These are phyloP conservation scores for Sclerotinia minor DNA, from an alignment of 2,329 filamentous ascomycete species.

Conservation along the genomic window DNA sequence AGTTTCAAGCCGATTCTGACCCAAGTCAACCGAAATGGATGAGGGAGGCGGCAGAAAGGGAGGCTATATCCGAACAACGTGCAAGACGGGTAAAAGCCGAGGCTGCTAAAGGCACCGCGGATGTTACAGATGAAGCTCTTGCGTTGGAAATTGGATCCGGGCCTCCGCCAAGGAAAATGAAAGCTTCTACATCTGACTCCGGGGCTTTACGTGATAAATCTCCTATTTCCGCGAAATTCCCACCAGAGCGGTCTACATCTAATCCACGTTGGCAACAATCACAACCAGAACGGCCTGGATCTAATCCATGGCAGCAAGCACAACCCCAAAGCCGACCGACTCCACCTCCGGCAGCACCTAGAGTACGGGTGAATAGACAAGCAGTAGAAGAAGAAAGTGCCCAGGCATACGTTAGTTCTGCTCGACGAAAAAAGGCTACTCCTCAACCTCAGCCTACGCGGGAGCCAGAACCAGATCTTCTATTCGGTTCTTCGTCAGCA, in stretches of 20 bases:
- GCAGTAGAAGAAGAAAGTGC: constrained; percentile 76
- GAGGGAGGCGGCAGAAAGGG: constrained; percentile 53
- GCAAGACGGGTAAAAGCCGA: constrained; percentile 30
- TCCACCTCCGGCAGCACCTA: constrained; percentile 48
- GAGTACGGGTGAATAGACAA: constrained; percentile 67
- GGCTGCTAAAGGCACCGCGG: constrained; percentile 31
- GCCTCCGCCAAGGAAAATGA: constrained; percentile 49
- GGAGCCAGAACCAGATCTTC: constrained; percentile 60
- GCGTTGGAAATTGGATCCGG: constrained; percentile 70
- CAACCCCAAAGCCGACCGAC: constrained; percentile 30
- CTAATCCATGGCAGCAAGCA: constrained; percentile 60
- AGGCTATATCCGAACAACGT: constrained; percentile 41
- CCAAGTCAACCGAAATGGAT: constrained; percentile 92
- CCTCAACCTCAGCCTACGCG: constrained; percentile 41
- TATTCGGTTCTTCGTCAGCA: constrained; percentile 51
- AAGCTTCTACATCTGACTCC: constrained; percentile 34
- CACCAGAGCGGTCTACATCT: constrained; percentile 47
- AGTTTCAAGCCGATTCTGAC: constrained; percentile 74
- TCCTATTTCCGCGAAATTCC: constrained; percentile 49
- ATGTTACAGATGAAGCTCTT: constrained; percentile 70
- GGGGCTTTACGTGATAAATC: constrained; percentile 50
- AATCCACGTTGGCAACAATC: constrained; percentile 62
- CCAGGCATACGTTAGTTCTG: constrained; percentile 84
- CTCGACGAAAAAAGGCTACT: constrained; percentile 70
- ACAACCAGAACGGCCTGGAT: constrained; percentile 46